These are phyloP conservation scores for Novymonas esmeraldas DNA, from an alignment of 208 protist genomes.

Conservation along the genomic window DNA sequence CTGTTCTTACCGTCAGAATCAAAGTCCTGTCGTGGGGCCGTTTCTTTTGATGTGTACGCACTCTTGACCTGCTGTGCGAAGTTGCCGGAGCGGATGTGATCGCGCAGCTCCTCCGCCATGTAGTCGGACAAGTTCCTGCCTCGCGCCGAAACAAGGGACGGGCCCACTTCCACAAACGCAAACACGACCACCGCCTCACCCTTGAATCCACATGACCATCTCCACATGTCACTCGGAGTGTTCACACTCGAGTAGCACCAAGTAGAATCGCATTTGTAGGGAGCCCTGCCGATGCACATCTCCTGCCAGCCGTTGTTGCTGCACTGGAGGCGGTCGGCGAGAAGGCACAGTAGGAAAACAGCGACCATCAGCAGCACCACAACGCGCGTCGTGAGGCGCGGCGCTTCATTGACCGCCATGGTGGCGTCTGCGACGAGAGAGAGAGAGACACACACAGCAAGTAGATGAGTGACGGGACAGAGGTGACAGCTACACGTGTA, in stretches of 20 bases:
- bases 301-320: conserved; percentile 16
- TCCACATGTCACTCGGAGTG: not conserved
- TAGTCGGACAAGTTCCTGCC: conserved; percentile 7
- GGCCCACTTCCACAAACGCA: conserved; percentile 22
- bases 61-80: no score
- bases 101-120: conserved; percentile 23
- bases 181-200: conserved; percentile 6
- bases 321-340: conserved; percentile 37
- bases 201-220: conserved; percentile 1
- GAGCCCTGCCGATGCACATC: conserved; percentile 11
- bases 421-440: not conserved
- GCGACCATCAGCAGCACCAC: conserved; percentile 32
- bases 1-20: no score
- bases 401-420: conserved; percentile 38
- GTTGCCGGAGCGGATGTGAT: not conserved
- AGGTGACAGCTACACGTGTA: no score
- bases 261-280: conserved; percentile 11
- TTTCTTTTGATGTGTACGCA: no score
- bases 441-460: no score
- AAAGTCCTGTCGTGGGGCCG: no score
- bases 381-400: conserved; percentile 35
- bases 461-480: no score
- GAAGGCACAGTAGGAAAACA: conserved; percentile 37
- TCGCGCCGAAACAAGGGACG: conserved; percentile 18
- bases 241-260: conserved; percentile 1